phyloP scores from a whole-genome alignment of 371 early-diverging fungal genomes.

The Zancudomyces culisetae region DNA sequence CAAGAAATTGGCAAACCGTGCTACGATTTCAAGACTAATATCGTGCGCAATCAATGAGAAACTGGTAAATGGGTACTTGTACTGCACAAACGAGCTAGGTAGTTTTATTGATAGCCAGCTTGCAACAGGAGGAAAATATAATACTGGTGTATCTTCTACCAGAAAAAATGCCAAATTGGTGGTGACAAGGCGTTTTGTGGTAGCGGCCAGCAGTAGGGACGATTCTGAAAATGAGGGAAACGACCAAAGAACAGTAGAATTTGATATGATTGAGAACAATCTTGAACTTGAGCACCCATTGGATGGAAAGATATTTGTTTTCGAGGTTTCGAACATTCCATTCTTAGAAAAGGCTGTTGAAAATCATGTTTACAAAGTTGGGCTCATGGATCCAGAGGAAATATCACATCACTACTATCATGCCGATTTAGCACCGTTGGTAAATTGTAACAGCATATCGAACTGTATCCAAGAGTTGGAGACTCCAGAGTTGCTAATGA shows the following conservation, averaged over 20 bases:
- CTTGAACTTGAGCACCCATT: neutral
- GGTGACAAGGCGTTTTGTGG: neutral
- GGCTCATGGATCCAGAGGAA: conserved; percentile 12
- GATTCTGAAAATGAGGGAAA: too few relatives aligned
- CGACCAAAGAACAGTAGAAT: neutral
- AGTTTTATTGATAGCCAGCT: neutral
- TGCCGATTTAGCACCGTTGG: neutral
- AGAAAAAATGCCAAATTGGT: neutral
- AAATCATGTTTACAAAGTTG: conserved; percentile 4
- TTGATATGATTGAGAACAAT: neutral
- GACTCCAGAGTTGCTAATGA: conserved; percentile 17
- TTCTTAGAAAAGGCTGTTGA: conserved; percentile 4
- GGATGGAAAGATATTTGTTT: neutral
- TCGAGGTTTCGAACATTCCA: conserved; percentile 11
- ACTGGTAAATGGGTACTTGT: conserved; percentile 24
- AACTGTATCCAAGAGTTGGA: too few relatives aligned
- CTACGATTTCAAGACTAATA: conserved; percentile 37
- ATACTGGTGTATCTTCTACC: too few relatives aligned
- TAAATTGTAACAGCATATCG: too few relatives aligned
- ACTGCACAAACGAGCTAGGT: neutral
- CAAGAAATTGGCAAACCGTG: conserved; percentile 24
- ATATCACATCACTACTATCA: conserved; percentile 2
- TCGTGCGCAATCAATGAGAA: conserved; percentile 37
- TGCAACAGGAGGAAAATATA: too few relatives aligned
- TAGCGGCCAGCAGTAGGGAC: neutral